Conservation (phyloP, 805 yeast species). For the Deakozyma indianensis region DNA sequence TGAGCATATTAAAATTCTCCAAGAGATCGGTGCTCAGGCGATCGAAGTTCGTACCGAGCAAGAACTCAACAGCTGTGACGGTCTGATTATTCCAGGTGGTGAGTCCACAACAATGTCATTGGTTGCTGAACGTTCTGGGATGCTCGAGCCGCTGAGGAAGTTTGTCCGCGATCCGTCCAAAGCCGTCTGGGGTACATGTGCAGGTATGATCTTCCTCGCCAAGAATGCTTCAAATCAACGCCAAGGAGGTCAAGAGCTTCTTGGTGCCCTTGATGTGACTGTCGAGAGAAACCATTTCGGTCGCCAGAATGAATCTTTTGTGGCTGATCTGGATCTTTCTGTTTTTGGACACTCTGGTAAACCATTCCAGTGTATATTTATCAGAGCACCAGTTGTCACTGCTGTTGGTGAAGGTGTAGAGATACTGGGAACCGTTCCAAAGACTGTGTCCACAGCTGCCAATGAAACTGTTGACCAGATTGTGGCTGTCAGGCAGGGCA, state of each 20-base stretch:
- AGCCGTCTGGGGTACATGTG: slow-evolving; percentile 79
- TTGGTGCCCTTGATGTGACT: slow-evolving; percentile 51
- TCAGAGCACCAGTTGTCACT: slow-evolving; percentile 60
- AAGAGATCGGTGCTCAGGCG: slow-evolving; percentile 24
- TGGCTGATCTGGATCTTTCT: slow-evolving; percentile 28
- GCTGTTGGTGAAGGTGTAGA: slow-evolving; percentile 12
- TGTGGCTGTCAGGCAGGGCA: slow-evolving; percentile 63
- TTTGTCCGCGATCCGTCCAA: slow-evolving; percentile 34
- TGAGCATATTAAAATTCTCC: slow-evolving; percentile 47
- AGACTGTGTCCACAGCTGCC: slow-evolving; percentile 2
- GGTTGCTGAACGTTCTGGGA: slow-evolving; percentile 49
- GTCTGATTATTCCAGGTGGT: slow-evolving; percentile 51
- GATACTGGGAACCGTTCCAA: slow-evolving; percentile 12
- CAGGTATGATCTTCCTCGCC: slow-evolving; percentile 60
- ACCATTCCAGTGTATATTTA: slow-evolving; percentile 36
- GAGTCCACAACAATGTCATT: slow-evolving; percentile 42
- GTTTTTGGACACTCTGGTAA: slow-evolving; percentile 18
- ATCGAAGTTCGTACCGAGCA: slow-evolving; percentile 37
- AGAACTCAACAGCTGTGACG: slow-evolving; percentile 39
- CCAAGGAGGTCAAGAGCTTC: slow-evolving; percentile 33
- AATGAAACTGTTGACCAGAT: slow-evolving; percentile 25
- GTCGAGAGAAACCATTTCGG: slow-evolving; percentile 70
- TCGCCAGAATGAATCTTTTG: slow-evolving; percentile 57
- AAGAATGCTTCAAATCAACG: slow-evolving; percentile 36
- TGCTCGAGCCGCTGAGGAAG: slow-evolving; percentile 38